Evolutionary conservation across 225 moss, liverwort and hornwort genomes (phyloP).

Genomic region (Pseudisothecium myosuroides): DNA sequence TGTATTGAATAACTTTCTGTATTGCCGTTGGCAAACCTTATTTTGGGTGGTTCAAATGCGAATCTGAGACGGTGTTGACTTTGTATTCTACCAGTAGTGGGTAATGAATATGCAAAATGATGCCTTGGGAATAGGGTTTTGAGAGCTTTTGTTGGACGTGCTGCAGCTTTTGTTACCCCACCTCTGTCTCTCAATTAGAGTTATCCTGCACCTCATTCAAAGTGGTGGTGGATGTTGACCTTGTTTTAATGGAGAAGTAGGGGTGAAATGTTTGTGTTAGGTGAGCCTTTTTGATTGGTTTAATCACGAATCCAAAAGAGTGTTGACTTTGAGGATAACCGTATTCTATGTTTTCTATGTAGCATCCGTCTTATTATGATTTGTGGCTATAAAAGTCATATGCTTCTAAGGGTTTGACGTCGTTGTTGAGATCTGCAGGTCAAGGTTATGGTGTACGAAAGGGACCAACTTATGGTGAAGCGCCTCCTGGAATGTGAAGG

Average conservation of each 20-base stretch:
- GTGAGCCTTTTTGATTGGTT: neutral
- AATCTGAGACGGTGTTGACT: neutral
- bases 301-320: neutral
- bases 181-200: neutral
- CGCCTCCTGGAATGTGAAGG: constrained; percentile 74
- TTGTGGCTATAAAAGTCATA: neutral
- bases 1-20: neutral
- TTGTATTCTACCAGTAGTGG: neutral
- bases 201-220: neutral
- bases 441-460: constrained; percentile 88
- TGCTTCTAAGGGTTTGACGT: neutral
- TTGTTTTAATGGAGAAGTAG: neutral
- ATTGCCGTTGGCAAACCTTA: neutral
- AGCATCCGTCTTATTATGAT: neutral
- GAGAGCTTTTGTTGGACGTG: neutral
- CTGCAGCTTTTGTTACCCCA: neutral
- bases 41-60: neutral
- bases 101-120: neutral
- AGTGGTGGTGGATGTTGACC: neutral
- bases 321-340: no score
- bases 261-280: neutral
- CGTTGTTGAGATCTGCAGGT: constrained; percentile 40
- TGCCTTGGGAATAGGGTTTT: neutral
- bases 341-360: no score
- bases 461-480: constrained; percentile 77